Percentiles rank a stretch among this genome's conserved stretches.
These are phyloP conservation scores for Peronospora farinosa DNA, from an alignment of 352 stramenopile species.

Conservation along the genomic window DNA sequence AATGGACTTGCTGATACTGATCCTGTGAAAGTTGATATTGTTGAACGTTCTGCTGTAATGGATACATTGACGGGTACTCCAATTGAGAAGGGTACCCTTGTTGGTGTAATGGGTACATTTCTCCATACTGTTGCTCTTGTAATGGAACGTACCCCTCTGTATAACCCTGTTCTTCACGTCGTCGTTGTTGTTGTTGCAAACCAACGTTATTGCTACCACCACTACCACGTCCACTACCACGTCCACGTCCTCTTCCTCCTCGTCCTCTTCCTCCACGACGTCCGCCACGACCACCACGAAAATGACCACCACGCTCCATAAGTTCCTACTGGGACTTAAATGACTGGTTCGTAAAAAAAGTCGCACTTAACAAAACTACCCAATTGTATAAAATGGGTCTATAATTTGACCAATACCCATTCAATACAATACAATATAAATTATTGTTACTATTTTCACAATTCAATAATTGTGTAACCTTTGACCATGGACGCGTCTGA, in stretches of 20 bases:
- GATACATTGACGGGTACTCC: conserved; percentile 16
- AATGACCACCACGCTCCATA: conserved; percentile 30
- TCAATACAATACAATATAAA: too few relatives aligned
- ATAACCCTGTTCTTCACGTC: conserved; percentile 21
- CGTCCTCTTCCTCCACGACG: conserved; percentile 23
- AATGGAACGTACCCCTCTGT: conserved; percentile 8
- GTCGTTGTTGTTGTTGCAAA: conserved; percentile 23
- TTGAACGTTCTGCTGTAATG: conserved; percentile 1
- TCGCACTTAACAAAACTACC: neutral
- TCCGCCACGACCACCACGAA: conserved; percentile 27
- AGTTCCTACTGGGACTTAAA: neutral
- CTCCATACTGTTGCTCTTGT: neutral
- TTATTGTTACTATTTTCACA: neutral
- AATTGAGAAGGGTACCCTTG: neutral
- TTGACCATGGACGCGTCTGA: neutral
- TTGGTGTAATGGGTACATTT: neutral
- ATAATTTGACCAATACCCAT: too few relatives aligned
- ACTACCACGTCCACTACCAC: conserved; percentile 22
- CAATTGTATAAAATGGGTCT: neutral
- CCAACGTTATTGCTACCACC: conserved; percentile 12
- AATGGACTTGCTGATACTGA: conserved; percentile 9
- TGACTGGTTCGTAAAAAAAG: conserved; percentile 8
- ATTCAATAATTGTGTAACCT: neutral
- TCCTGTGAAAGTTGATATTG: conserved; percentile 12
- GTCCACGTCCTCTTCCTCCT: conserved; percentile 32